phyloP scores from a whole-genome alignment of 768 basidiomycete species.

The Psilocybe tampanensis region DNA sequence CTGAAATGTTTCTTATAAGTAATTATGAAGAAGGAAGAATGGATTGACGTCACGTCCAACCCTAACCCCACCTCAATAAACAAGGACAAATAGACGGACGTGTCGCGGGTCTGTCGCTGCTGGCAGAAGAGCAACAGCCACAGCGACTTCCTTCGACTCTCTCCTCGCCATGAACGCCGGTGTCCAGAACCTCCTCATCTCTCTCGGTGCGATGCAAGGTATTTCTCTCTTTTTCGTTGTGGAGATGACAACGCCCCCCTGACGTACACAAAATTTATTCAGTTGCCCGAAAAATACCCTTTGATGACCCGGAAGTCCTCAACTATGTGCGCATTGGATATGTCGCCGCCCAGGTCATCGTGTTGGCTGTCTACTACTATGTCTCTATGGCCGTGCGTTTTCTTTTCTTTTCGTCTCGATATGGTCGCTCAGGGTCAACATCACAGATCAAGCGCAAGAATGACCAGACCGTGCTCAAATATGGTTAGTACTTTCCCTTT shows the following conservation, averaged over 20 bases:
- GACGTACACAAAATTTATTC: too few species aligned
- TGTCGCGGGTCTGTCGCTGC: slow-evolving; percentile 1
- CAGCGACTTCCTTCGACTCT: background rate
- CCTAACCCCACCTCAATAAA: background rate
- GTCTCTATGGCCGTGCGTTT: slow-evolving; percentile 67
- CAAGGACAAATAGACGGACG: slow-evolving; percentile 1
- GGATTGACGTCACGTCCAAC: background rate
- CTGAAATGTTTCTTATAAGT: background rate
- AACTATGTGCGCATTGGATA: slow-evolving; percentile 86
- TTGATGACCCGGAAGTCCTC: slow-evolving; percentile 85
- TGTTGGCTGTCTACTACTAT: slow-evolving; percentile 80
- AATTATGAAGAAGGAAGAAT: background rate
- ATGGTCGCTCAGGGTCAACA: background rate
- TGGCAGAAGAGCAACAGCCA: background rate
- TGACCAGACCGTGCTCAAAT: slow-evolving; percentile 95
- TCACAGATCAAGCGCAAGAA: slow-evolving; percentile 90
- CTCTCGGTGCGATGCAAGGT: slow-evolving; percentile 94
- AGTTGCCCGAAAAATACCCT: slow-evolving; percentile 92
- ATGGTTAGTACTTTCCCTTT: slow-evolving; percentile 55
- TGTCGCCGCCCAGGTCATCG: slow-evolving; percentile 69
- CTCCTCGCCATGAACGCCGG: slow-evolving; percentile 65
- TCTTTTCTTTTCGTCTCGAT: background rate
- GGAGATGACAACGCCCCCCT: too few species aligned
- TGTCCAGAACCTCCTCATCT: slow-evolving; percentile 83
- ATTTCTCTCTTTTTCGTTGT: slow-evolving; percentile 15